Evolutionary conservation across 805 yeast species (phyloP).

Genomic region (Pichia exigua): DNA sequence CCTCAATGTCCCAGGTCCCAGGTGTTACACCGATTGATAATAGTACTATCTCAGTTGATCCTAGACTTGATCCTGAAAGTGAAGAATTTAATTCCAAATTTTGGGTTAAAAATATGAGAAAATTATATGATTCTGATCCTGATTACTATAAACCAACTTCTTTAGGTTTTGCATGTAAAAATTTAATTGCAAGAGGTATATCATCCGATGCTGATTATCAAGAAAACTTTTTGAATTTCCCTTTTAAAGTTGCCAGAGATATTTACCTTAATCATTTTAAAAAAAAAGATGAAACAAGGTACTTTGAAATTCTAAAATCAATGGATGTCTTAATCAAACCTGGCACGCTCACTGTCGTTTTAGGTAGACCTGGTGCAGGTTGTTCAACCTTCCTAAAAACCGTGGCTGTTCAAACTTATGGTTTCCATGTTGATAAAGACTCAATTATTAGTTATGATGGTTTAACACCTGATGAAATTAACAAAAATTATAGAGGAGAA

Average conservation of each 20-base stretch:
- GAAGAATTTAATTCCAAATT: slow-evolving; percentile 52
- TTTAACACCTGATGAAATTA: slow-evolving; percentile 40
- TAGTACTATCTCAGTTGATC: slow-evolving; percentile 19
- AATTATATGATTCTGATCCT: slow-evolving; percentile 43
- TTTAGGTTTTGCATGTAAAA: slow-evolving; percentile 51
- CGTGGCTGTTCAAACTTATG: slow-evolving; percentile 49
- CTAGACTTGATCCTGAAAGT: slow-evolving; percentile 50
- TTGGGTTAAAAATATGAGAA: slow-evolving; percentile 62
- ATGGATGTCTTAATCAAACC: slow-evolving; percentile 56
- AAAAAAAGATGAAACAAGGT: slow-evolving; percentile 21
- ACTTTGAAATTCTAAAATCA: slow-evolving; percentile 43
- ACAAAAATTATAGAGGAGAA: slow-evolving; percentile 51
- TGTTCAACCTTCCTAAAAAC: slow-evolving; percentile 60
- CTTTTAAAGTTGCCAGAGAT: slow-evolving; percentile 29
- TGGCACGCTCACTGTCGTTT: slow-evolving; percentile 58
- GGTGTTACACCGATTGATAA: slow-evolving; percentile 34
- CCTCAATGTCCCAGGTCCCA: slow-evolving; percentile 46
- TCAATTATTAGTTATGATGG: slow-evolving; percentile 47
- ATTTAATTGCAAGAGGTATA: slow-evolving; percentile 54
- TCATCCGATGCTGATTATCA: slow-evolving; percentile 66
- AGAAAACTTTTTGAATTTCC: slow-evolving; percentile 43
- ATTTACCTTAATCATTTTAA: slow-evolving; percentile 19
- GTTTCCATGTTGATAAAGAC: slow-evolving; percentile 41
- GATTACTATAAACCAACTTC: slow-evolving; percentile 57
- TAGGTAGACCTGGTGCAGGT: slow-evolving; percentile 78